Conservation (phyloP, 169 alveolate species). For the Cryptosporidium tyzzeri region DNA sequence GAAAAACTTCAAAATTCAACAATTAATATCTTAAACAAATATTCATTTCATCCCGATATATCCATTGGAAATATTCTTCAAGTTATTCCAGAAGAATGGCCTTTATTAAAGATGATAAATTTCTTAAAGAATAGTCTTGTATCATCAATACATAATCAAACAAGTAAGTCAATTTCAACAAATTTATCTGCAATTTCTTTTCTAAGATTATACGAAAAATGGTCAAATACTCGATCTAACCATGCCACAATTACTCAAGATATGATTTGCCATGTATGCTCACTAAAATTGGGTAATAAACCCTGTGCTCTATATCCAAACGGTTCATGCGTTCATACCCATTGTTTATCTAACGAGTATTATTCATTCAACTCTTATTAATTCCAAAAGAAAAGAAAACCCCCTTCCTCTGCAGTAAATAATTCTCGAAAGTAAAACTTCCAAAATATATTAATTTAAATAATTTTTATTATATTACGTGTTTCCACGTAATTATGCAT, state of each 20-base stretch:
- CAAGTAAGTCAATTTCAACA: conserved; percentile 31
- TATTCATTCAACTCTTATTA: not conserved
- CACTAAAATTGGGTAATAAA: conserved; percentile 61
- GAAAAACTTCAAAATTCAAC: conserved; percentile 9
- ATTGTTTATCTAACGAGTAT: conserved; percentile 48
- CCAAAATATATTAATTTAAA: not conserved
- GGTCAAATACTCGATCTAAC: conserved; percentile 39
- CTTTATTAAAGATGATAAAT: conserved; percentile 27
- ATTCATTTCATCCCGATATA: conserved; percentile 34
- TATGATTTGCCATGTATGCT: conserved; percentile 65
- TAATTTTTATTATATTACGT: not conserved
- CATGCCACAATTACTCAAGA: conserved; percentile 67
- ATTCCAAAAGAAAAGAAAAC: not conserved
- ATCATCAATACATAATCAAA: conserved; percentile 22
- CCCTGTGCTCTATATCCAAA: conserved; percentile 66
- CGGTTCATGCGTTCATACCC: conserved; percentile 66
- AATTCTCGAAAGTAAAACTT: not conserved
- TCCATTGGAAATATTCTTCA: conserved; percentile 23
- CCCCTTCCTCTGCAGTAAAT: not conserved
- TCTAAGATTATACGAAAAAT: conserved; percentile 48
- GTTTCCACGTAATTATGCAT: not conserved
- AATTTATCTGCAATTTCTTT: conserved; percentile 65
- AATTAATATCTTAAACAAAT: conserved; percentile 34
- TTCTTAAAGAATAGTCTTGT: conserved; percentile 44
- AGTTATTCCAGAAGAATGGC: conserved; percentile 70